Percentiles rank a stretch among this genome's conserved stretches.
phyloP scores from a whole-genome alignment of 2,329 filamentous ascomycete genomes.

The Aureobasidium pullulans region DNA sequence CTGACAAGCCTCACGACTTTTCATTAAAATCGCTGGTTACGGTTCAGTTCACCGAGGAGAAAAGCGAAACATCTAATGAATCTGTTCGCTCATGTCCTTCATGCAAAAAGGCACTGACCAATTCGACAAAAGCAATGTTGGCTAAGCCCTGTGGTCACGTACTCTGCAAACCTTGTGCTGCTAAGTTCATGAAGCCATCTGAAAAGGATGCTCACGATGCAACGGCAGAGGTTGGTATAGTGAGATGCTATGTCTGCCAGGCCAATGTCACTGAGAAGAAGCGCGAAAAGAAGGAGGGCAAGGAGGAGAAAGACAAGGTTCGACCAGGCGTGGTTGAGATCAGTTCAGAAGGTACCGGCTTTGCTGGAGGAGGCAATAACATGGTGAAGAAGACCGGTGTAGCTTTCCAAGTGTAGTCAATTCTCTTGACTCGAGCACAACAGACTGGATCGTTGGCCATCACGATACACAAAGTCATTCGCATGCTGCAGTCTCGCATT shows the following conservation, averaged over 20 bases:
- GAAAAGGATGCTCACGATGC: conserved; percentile 52
- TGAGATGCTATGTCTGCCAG: conserved; percentile 83
- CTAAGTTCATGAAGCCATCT: conserved; percentile 66
- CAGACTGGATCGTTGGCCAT: too few species aligned
- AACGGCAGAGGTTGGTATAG: conserved; percentile 43
- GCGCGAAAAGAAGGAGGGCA: conserved; percentile 24
- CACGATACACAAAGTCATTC: too few species aligned
- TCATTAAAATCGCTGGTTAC: conserved; percentile 70
- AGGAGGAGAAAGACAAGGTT: conserved; percentile 49
- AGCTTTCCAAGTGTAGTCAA: conserved; percentile 66
- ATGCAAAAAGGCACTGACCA: conserved; percentile 75
- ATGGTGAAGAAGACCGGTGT: conserved; percentile 72
- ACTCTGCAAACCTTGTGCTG: conserved; percentile 74
- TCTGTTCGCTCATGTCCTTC: conserved; percentile 63
- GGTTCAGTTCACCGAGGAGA: conserved; percentile 70
- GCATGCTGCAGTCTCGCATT: too few species aligned
- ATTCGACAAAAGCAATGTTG: conserved; percentile 73
- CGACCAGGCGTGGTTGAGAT: conserved; percentile 70
- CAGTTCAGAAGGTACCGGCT: conserved; percentile 82
- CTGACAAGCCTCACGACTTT: conserved; percentile 61
- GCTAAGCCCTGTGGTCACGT: conserved; percentile 89
- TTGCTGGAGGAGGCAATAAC: conserved; percentile 78
- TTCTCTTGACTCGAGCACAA: too few species aligned
- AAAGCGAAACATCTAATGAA: conserved; percentile 36
- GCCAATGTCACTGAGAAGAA: conserved; percentile 53